Conservation (phyloP, 1,139 yeast genomes). For the Suhomyces panamericanus region DNA sequence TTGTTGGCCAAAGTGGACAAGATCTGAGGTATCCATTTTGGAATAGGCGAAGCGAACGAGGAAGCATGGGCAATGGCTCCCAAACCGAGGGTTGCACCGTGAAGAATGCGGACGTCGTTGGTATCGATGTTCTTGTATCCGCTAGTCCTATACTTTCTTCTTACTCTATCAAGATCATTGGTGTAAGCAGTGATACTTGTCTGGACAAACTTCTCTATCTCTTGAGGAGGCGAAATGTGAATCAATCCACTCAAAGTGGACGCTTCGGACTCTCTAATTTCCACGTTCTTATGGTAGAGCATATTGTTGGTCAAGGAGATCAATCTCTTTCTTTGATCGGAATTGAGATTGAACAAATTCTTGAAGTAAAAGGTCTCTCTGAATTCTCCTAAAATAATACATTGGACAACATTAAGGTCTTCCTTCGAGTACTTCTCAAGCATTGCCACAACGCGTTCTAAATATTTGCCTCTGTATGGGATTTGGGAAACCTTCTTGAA, state of each 20-base stretch:
- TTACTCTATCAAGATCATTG: constrained; percentile 31
- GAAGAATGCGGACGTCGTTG: constrained; percentile 55
- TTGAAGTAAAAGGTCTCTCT: constrained; percentile 75
- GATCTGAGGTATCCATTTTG: constrained; percentile 81
- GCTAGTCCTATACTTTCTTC: constrained; percentile 32
- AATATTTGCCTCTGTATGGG: constrained; percentile 46
- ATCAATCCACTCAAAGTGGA: constrained; percentile 77
- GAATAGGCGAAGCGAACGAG: constrained; percentile 91
- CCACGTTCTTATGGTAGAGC: constrained; percentile 66
- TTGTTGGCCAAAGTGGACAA: constrained; percentile 69
- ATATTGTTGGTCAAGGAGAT: constrained; percentile 54
- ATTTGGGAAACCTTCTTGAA: constrained; percentile 61
- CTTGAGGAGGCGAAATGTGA: constrained; percentile 68
- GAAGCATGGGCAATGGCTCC: constrained; percentile 90
- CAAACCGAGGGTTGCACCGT: constrained; percentile 86
- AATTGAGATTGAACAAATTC: constrained; percentile 58
- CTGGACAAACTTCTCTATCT: constrained; percentile 40
- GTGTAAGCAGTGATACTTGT: constrained; percentile 27
- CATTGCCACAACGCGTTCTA: constrained; percentile 50
- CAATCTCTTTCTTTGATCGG: constrained; percentile 50
- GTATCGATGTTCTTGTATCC: constrained; percentile 34
- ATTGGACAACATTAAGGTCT: constrained; percentile 63
- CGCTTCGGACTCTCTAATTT: constrained; percentile 77
- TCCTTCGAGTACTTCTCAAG: constrained; percentile 47
- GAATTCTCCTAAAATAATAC: constrained; percentile 65